These are phyloP conservation scores for Gardenia jasminoides DNA, from an alignment of 257 asterid genomes.

Conservation along the genomic window DNA sequence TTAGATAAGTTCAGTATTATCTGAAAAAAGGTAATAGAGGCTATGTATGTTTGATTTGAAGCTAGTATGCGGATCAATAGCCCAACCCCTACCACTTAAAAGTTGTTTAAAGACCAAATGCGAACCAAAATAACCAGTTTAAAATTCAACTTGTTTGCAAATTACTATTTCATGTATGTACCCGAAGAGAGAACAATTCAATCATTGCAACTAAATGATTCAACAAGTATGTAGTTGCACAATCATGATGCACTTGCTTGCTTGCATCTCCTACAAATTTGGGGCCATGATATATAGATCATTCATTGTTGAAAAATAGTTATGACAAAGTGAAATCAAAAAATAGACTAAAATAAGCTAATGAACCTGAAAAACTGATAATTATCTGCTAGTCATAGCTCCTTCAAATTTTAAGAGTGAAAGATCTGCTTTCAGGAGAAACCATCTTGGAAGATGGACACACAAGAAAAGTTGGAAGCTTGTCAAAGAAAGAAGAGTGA, in stretches of 20 bases:
- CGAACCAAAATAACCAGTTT: too few relatives aligned
- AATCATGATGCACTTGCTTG: neutral
- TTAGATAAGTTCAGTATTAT: too few relatives aligned
- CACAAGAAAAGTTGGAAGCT: conserved; percentile 39
- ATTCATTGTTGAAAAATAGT: too few relatives aligned
- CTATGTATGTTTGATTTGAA: too few relatives aligned
- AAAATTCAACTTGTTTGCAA: neutral
- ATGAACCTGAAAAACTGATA: neutral
- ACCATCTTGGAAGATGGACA: conserved; percentile 66
- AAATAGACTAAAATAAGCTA: neutral
- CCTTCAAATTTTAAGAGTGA: neutral
- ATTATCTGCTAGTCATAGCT: neutral
- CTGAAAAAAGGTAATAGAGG: too few relatives aligned
- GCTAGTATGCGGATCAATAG: too few relatives aligned
- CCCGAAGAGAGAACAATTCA: neutral
- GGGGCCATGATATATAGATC: neutral
- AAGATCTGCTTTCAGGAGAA: conserved; percentile 37
- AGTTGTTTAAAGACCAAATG: neutral
- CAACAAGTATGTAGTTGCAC: neutral
- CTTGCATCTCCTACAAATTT: neutral
- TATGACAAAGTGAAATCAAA: too few relatives aligned
- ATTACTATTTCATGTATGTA: neutral
- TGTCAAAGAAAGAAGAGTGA: conserved; percentile 41
- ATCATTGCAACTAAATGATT: neutral
- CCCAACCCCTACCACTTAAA: too few relatives aligned